Conservation (phyloP, 176 grass and related monocot species). For the Dendrocalamus sinicus region DNA sequence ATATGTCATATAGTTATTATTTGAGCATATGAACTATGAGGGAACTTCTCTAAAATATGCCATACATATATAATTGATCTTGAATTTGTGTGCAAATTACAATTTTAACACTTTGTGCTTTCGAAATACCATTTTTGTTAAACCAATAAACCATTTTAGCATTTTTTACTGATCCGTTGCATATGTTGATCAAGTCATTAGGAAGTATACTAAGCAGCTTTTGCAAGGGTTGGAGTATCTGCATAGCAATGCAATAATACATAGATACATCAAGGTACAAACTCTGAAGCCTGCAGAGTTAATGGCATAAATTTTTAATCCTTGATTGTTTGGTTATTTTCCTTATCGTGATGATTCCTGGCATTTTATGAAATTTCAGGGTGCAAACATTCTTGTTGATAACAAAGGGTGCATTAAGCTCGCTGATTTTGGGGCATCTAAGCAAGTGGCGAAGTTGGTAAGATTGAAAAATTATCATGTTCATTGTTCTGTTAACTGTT, state of each 20-base stretch:
- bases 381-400: conserved; percentile 98
- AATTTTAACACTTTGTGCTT: too few relatives aligned
- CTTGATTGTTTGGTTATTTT: background rate
- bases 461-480: background rate
- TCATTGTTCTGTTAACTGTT: conserved; percentile 4
- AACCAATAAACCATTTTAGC: too few relatives aligned
- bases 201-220: too few relatives aligned
- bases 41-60: too few relatives aligned
- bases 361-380: conserved; percentile 56
- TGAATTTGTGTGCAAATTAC: too few relatives aligned
- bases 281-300: conserved; percentile 27
- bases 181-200: too few relatives aligned
- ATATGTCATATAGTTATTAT: too few relatives aligned
- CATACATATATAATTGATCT: too few relatives aligned
- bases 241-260: conserved; percentile 95
- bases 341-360: conserved; percentile 21
- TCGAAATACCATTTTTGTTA: too few relatives aligned
- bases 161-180: too few relatives aligned
- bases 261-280: conserved; percentile 95
- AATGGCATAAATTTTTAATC: background rate
- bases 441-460: conserved; percentile 97
- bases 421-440: conserved; percentile 98
- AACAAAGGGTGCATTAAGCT: conserved; percentile 99
- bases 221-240: conserved; percentile 93
- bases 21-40: too few relatives aligned